Base-by-base conservation (phyloP, 805 yeast species). In the Myxozyma melibiosi region DNA sequence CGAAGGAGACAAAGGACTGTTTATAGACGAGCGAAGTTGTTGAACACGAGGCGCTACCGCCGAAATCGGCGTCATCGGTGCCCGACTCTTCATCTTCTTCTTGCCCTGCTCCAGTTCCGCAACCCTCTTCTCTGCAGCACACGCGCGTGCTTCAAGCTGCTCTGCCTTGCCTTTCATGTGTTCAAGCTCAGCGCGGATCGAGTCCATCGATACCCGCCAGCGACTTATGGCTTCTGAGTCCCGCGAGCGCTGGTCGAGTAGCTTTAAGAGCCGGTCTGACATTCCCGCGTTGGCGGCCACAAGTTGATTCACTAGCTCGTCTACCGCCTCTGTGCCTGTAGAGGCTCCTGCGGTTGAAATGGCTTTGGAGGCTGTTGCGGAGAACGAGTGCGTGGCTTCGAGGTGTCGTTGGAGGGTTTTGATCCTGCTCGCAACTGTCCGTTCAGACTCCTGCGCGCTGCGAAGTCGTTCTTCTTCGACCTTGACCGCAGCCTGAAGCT, bases 191-290 rank as follows among this genome's bases (percentile, higher is more conserved):
- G n/a, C n/a, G n/a, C n/a, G n/a, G n/a, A n/a, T n/a, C n/a, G n/a
- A n/a, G n/a, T n/a, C 9, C 27, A 45, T 22, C 2, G 50, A 9
- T 22, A 24, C 22, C 22, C 50, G 28, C 50, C 50, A 45, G 9
- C 40, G 28, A n/a, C 34, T 39, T 22, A 45, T 45, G 25, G 50
- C 13, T 34, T 45, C 50, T 4, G 50, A 39, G 16, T 45, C 50
- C 34, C 18, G 18, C 13, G 33, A 24, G 16, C 50, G 28, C 25
- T 45, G 35, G 24, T 45, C 50, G 24, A 45, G 33, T 14, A 45
- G 13, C 18, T 45, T 45, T 2, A 45, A 18, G 8, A 45, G 22
- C 9, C 50, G 14, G 5, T 22, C 40, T 7, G 40, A 18, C 31
- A 34, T 13, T 6, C 9, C 16, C 31, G 25, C 7, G n/a, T 33